Evolutionary conservation across 495 filamentous ascomycete genomes (phyloP).

Genomic region (Penicillium cinerascens): DNA sequence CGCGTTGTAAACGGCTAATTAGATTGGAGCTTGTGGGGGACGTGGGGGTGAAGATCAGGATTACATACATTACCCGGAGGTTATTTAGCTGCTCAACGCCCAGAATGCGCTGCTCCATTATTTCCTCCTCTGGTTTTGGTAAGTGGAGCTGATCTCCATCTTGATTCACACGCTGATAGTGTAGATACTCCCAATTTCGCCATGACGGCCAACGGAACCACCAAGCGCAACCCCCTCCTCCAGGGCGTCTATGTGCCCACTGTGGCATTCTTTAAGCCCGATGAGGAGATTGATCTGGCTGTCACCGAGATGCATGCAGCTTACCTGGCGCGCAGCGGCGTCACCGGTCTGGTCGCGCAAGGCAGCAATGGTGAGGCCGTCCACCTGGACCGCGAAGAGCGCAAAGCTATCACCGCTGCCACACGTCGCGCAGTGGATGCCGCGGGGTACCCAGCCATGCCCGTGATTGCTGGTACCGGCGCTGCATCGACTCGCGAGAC

Average conservation of each 20-base stretch:
- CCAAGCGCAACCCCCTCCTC: conserved; percentile 25
- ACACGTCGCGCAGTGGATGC: conserved; percentile 74
- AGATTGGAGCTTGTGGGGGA: conserved; percentile 12
- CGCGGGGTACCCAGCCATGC: conserved; percentile 62
- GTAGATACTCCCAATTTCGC: conserved; percentile 1
- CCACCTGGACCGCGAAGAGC: conserved; percentile 69
- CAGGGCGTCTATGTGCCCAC: conserved; percentile 68
- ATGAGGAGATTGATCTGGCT: conserved; percentile 61
- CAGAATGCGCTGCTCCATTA: not conserved
- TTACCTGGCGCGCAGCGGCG: conserved; percentile 75
- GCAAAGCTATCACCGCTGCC: conserved; percentile 63
- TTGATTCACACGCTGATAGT: not conserved
- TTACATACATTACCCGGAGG: too few relatives aligned
- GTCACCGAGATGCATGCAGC: conserved; percentile 73
- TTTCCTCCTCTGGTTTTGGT: not conserved
- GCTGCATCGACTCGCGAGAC: conserved; percentile 84
- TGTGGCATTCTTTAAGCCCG: conserved; percentile 62
- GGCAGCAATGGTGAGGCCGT: conserved; percentile 90
- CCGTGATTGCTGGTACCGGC: conserved; percentile 81
- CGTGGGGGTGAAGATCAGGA: conserved; percentile 20
- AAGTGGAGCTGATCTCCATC: not conserved
- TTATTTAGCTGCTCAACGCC: conserved; percentile 17
- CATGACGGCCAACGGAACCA: conserved; percentile 25
- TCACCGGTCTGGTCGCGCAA: conserved; percentile 78
- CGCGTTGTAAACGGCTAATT: conserved; percentile 11